Conservation (phyloP, 345 rosid species). For the Anastatica hierochuntica region DNA sequence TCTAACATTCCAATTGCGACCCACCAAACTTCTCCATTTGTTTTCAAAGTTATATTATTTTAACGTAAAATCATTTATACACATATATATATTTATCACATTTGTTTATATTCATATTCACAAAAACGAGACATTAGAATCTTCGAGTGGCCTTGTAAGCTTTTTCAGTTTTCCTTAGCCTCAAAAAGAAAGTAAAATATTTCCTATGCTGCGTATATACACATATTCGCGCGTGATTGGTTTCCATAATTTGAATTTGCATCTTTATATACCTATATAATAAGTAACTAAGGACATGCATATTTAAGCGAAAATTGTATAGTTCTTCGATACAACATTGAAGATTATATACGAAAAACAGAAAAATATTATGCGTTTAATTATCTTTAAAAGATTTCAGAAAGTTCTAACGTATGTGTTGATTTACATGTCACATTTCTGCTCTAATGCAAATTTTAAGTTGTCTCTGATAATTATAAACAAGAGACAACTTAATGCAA, state of each 20-base stretch:
- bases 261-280: background rate
- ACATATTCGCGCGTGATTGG: constrained; percentile 10
- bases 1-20: constrained; percentile 31
- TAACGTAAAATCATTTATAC: background rate
- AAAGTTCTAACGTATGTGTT: too few relatives aligned
- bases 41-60: background rate
- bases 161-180: constrained; percentile 10
- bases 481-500: too few relatives aligned
- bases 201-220: constrained; percentile 1
- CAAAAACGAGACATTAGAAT: constrained; percentile 11
- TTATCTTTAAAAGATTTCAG: too few relatives aligned
- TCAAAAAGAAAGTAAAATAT: constrained; percentile 2
- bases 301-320: too few relatives aligned
- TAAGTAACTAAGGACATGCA: too few relatives aligned
- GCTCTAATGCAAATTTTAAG: too few relatives aligned
- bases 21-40: constrained; percentile 26
- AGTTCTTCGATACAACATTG: too few relatives aligned
- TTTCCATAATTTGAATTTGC: constrained; percentile 11
- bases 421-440: too few relatives aligned
- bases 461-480: too few relatives aligned
- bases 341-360: too few relatives aligned
- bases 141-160: constrained; percentile 25
- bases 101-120: background rate
- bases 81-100: background rate
- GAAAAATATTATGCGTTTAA: too few relatives aligned